These are phyloP conservation scores for Hapsidospora chrysogenum DNA, from an alignment of 495 filamentous ascomycete genomes.

Conservation along the genomic window DNA sequence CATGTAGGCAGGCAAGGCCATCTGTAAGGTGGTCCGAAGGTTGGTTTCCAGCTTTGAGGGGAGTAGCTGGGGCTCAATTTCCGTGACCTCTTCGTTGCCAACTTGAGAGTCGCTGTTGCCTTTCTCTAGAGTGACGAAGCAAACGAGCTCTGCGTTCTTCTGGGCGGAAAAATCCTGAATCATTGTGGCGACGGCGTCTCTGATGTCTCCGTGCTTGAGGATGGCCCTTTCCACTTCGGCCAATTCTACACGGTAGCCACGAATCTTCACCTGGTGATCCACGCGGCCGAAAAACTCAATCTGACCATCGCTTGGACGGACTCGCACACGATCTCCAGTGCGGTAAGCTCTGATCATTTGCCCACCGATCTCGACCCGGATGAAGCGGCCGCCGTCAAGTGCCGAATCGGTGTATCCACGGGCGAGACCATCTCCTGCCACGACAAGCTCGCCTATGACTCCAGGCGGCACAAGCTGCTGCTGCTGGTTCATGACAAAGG, in stretches of 20 bases:
- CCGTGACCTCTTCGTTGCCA: not conserved
- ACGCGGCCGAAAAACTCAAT: constrained; percentile 22
- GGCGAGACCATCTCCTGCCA: constrained; percentile 5
- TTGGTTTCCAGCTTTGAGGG: not conserved
- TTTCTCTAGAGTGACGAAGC: not conserved
- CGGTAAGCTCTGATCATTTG: constrained; percentile 10
- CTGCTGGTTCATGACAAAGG: constrained; percentile 3
- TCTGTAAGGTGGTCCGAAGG: no score
- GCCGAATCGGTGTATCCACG: constrained; percentile 5
- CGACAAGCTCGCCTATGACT: constrained; percentile 6
- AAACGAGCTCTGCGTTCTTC: not conserved
- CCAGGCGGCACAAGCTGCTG: constrained; percentile 3
- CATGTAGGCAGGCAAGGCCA: constrained; percentile 20
- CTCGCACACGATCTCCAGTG: constrained; percentile 19
- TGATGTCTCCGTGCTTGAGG: constrained; percentile 4
- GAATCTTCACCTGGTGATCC: constrained; percentile 30
- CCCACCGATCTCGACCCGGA: constrained; percentile 4
- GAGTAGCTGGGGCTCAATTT: constrained; percentile 1
- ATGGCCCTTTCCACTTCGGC: constrained; percentile 11
- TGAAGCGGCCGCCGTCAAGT: constrained; percentile 3
- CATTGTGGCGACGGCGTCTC: constrained; percentile 6
- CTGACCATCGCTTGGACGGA: constrained; percentile 18
- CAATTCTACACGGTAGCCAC: constrained; percentile 26
- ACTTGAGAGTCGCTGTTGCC: not conserved
- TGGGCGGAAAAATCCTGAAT: no score